These are phyloP conservation scores for Eudorina sp. DNA, from an alignment of 139 green algal species.

Conservation along the genomic window DNA sequence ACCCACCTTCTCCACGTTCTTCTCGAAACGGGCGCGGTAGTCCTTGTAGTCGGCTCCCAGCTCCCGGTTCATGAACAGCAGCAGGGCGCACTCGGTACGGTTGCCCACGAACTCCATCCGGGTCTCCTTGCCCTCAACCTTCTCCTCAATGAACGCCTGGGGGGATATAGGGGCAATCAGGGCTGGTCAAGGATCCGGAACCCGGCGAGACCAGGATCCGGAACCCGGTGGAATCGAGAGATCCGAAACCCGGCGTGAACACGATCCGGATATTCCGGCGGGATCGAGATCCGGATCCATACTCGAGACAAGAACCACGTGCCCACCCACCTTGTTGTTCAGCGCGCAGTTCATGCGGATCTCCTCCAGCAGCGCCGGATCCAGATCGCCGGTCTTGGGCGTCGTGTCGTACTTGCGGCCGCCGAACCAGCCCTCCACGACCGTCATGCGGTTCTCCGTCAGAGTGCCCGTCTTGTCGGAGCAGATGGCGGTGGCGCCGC, in stretches of 20 bases:
- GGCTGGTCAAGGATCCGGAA: too few relatives aligned
- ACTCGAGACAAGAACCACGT: too few relatives aligned
- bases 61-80: conserved; percentile 79
- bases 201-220: too few relatives aligned
- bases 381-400: conserved; percentile 63
- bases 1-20: conserved; percentile 55
- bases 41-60: conserved; percentile 80
- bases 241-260: too few relatives aligned
- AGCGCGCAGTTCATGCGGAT: conserved; percentile 81
- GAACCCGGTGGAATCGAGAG: too few relatives aligned
- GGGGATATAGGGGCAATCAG: too few relatives aligned
- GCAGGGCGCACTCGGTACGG: conserved; percentile 94
- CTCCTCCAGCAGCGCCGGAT: conserved; percentile 56
- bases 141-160: conserved; percentile 47
- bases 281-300: too few relatives aligned
- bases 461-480: conserved; percentile 98
- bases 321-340: conserved; percentile 84
- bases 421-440: conserved; percentile 91
- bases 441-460: conserved; percentile 99
- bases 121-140: conserved; percentile 48
- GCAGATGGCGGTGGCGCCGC: conserved; percentile 97
- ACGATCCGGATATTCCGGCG: too few relatives aligned
- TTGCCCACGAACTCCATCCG: conserved; percentile 92
- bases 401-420: conserved; percentile 63
- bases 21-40: conserved; percentile 39